A percentile compares a stretch with the other conserved stretches of the same genome.
Evolutionary conservation across 2,329 filamentous ascomycete genomes (phyloP).

Genomic region (Fusarium sp.): DNA sequence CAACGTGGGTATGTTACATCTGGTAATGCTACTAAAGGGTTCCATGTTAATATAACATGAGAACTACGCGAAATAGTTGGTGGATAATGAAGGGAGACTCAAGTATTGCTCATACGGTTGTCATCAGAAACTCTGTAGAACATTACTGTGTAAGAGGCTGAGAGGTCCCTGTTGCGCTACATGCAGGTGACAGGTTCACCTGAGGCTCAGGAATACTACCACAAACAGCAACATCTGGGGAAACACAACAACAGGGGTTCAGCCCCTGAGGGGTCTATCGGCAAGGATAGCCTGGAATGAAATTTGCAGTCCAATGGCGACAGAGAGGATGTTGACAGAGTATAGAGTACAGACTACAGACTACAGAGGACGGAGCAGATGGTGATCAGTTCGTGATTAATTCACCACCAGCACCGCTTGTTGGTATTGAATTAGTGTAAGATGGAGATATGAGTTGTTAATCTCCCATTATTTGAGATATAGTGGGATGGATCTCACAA

Average conservation of each 20-base stretch:
- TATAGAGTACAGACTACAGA: no score
- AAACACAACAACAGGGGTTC: conserved; percentile 29
- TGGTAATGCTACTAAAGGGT: conserved; percentile 13
- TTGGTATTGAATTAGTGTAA: conserved; percentile 1
- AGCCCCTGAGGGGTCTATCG: conserved; percentile 23
- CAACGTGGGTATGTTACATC: conserved; percentile 11
- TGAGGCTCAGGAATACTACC: conserved; percentile 38
- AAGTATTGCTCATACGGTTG: no score
- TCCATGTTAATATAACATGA: conserved; percentile 1
- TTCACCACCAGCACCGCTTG: conserved; percentile 16
- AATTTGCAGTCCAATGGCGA: background rate
- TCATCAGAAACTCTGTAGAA: no score
- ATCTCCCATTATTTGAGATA: background rate
- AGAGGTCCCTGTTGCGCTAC: background rate
- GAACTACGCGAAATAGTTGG: background rate
- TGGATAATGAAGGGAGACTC: background rate
- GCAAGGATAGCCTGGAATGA: conserved; percentile 19
- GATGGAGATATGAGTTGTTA: background rate
- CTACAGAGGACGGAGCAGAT: background rate
- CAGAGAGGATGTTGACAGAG: background rate
- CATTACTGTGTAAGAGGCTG: background rate
- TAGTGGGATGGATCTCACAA: background rate
- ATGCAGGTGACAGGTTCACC: conserved; percentile 42
- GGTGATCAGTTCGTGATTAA: conserved; percentile 10
- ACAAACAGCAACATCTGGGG: conserved; percentile 27